Evolutionary conservation across 371 early-diverging fungal genomes (phyloP), one percentile per base, ranked within the genome.

Genomic region (Zopfochytrium polystomum): DNA sequence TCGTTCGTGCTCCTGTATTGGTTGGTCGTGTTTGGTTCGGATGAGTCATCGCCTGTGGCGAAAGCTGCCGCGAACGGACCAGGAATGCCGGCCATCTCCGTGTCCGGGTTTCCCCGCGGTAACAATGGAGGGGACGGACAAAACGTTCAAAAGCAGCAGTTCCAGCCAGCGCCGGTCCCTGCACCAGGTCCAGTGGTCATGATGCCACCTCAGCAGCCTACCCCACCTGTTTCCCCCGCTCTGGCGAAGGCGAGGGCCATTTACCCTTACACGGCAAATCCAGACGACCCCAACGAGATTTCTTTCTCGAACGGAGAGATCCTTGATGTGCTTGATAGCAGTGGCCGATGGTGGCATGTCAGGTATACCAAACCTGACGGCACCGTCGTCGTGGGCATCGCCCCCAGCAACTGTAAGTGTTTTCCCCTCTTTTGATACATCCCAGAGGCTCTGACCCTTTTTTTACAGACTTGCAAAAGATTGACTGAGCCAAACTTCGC

Each of bases 321-420:
- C 1, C 72, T 96, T 67, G 91, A 91, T 27, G 85, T 96, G 58
- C 67, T 90, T 27, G 93, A 94, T 71, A 89, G 83, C 67, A 85
- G 87, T 73, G 96, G 96, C 70, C 91, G 93, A 65, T 96, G 96
- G 96, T 96, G 96, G 96, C 88, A 90, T 71, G 95, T 90, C 38
- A 83, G 85, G 57, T 87, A 87, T 58, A 71, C 74, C 44, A 31
- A 49, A n/a, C 23, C 55, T 2, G 88, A 92, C 65, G 94, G 93
- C 20, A 67, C 80, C 7, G 72, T 84, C 15, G 38, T 52, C 30
- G 52, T 57, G 3, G 96, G 96, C 58, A 94, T 96, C 75, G 93
- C 88, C 13, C 96, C 96, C 49, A 87, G 88, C 72, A 96, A 96
- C 79, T 96, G n/a, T n/a, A n/a, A n/a, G n/a, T n/a, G n/a, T n/a